phyloP scores from a whole-genome alignment of 176 grass and related monocot species.

The Urochloa ruziziensis region DNA sequence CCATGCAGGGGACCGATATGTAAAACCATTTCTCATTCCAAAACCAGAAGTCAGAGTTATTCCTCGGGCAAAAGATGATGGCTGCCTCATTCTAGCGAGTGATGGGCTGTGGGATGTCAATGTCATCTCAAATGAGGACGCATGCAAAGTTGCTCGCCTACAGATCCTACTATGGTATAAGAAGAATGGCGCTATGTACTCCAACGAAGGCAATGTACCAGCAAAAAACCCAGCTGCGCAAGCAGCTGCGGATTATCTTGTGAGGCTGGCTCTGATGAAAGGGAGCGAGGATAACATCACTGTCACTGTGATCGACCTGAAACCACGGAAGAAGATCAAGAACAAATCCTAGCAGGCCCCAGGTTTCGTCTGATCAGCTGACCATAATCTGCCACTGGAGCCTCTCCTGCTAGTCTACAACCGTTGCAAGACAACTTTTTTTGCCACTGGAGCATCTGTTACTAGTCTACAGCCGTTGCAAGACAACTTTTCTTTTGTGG shows the following conservation, averaged over 20 bases:
- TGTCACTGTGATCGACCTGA: slow-evolving; percentile 66
- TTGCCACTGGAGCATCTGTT: too few relatives aligned
- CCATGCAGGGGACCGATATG: slow-evolving; percentile 62
- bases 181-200: slow-evolving; percentile 33
- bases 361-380: not conserved
- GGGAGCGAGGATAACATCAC: slow-evolving; percentile 66
- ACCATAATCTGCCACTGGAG: not conserved
- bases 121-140: slow-evolving; percentile 72
- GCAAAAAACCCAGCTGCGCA: slow-evolving; percentile 54
- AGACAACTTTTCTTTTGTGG: too few relatives aligned
- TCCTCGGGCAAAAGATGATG: slow-evolving; percentile 60
- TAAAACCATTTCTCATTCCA: slow-evolving; percentile 71
- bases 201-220: slow-evolving; percentile 3
- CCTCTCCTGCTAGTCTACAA: not conserved
- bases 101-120: slow-evolving; percentile 80
- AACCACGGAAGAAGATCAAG: slow-evolving; percentile 62
- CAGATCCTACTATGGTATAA: slow-evolving; percentile 63
- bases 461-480: too few relatives aligned
- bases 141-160: slow-evolving; percentile 55
- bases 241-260: slow-evolving; percentile 58
- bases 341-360: not conserved
- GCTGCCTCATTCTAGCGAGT: slow-evolving; percentile 64
- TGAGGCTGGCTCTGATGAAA: slow-evolving; percentile 53
- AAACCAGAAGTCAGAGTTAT: slow-evolving; percentile 68
- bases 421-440: not conserved